These are phyloP conservation scores for Suhomyces sp. DNA, from an alignment of 805 yeast genomes.

Conservation along the genomic window DNA sequence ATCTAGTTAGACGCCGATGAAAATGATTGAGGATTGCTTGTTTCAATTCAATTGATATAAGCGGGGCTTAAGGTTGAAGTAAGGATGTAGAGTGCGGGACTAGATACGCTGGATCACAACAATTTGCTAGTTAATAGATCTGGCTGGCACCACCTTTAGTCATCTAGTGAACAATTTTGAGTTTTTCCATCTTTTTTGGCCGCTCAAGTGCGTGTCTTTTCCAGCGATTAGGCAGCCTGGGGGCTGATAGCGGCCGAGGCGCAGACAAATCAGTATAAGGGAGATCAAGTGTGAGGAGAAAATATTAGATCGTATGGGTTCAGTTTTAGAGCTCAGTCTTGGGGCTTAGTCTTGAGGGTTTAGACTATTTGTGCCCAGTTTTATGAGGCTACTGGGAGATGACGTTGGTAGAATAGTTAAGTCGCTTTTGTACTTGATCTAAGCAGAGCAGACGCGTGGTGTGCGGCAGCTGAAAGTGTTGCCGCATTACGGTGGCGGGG, in stretches of 20 bases:
- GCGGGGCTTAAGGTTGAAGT: background rate
- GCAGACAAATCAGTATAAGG: too few relatives aligned
- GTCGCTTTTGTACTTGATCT: too few relatives aligned
- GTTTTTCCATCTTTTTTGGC: background rate
- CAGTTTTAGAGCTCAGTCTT: background rate
- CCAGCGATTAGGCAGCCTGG: background rate
- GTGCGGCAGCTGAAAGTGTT: background rate
- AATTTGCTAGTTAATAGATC: background rate
- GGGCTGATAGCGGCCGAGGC: background rate
- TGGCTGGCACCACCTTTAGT: background rate
- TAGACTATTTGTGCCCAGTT: too few relatives aligned
- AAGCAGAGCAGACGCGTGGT: background rate
- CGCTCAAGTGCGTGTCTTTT: background rate
- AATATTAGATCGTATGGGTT: too few relatives aligned
- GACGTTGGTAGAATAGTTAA: too few relatives aligned
- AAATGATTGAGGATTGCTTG: too few relatives aligned
- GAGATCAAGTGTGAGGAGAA: too few relatives aligned
- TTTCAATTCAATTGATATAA: too few relatives aligned
- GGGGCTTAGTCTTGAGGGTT: too few relatives aligned
- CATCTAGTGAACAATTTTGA: background rate
- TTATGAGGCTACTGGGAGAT: too few relatives aligned
- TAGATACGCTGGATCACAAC: too few relatives aligned
- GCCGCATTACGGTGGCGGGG: background rate
- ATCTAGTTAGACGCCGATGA: too few relatives aligned
- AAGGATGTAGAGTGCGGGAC: background rate